These are phyloP conservation scores for Fusarium buxicola DNA, from an alignment of 2,329 filamentous ascomycete species.

Conservation along the genomic window DNA sequence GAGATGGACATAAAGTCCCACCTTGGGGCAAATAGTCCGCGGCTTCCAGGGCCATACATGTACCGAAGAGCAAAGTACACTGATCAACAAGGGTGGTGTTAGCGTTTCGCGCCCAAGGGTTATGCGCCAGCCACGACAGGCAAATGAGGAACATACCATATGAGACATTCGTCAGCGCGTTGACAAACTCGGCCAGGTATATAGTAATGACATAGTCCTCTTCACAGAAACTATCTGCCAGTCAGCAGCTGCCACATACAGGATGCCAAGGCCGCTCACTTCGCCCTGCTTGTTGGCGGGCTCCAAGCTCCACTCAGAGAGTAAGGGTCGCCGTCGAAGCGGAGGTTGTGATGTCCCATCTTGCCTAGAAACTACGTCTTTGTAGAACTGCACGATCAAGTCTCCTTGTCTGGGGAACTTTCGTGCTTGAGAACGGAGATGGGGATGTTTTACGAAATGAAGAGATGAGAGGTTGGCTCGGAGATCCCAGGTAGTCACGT, in stretches of 20 bases:
- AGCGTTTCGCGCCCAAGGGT: constrained; percentile 6
- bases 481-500: constrained; percentile 29
- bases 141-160: constrained; percentile 53
- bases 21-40: constrained; percentile 47
- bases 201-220: constrained; percentile 62
- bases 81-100: constrained; percentile 31
- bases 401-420: neutral
- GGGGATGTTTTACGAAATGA: constrained; percentile 2
- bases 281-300: constrained; percentile 54
- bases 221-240: constrained; percentile 50
- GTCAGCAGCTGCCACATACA: constrained; percentile 25
- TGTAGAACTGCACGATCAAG: no score
- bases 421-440: neutral
- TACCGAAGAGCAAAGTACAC: constrained; percentile 57
- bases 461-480: constrained; percentile 22
- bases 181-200: constrained; percentile 59
- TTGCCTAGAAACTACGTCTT: neutral
- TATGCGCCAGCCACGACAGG: constrained; percentile 10
- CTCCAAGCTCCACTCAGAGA: constrained; percentile 53
- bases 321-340: constrained; percentile 51
- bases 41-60: constrained; percentile 50
- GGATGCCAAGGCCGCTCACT: constrained; percentile 45
- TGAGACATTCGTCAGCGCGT: constrained; percentile 55
- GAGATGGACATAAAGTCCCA: constrained; percentile 57
- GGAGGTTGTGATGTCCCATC: constrained; percentile 52